Base-by-base conservation (phyloP, 768 basidiomycete genomes). In the Phlebiopsis flavidoalba region DNA sequence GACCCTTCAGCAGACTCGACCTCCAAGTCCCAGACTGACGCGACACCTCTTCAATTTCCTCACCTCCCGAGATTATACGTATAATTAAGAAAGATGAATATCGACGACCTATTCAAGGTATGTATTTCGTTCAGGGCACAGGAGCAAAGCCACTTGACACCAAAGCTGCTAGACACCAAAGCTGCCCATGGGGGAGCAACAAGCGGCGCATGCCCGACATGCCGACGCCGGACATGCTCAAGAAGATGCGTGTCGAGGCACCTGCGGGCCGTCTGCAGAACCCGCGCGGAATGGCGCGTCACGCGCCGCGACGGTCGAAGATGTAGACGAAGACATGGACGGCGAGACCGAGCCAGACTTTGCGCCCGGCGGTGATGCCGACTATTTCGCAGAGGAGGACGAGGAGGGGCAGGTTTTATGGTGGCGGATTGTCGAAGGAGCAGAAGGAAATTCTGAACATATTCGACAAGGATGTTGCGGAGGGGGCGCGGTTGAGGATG, bases 371-470 rank as follows among this genome's bases (percentile, higher is more conserved):
- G 87, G 87, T 22, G 94, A 96, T 64, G 89, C 91, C 0, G 93
- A 95, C 70, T 95, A 95, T 71, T 94, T 91, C 67, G 82, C 71
- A 4, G 95, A 96, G 66, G 94, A 95, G 73, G 94, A 95, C 68
- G 91, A 89, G 22, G 93, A 95, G 66, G 94, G 93, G n/a, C 0
- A 80, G 94, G 11, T 95, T 96, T 75, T 96, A 88, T 68, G 97
- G 97, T 43, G 94, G 95, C 0, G 97, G 97, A 1, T 76, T 99
- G 62, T 95, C 93, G 1, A 82, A 80, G 43, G 89, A 95, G 70
- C 97, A 99, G 76, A 95, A 98, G 71, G 88, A 95, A 59, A 98
- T 99, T 43, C 70, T 99, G 60, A 93, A 91, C 65, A 95, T 99
- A 61, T 96, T 99, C 71, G 96, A 98, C 66, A 80, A 76, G 54